These are phyloP conservation scores for Priceomyces fermenticarens DNA, from an alignment of 805 yeast species.

Conservation along the genomic window DNA sequence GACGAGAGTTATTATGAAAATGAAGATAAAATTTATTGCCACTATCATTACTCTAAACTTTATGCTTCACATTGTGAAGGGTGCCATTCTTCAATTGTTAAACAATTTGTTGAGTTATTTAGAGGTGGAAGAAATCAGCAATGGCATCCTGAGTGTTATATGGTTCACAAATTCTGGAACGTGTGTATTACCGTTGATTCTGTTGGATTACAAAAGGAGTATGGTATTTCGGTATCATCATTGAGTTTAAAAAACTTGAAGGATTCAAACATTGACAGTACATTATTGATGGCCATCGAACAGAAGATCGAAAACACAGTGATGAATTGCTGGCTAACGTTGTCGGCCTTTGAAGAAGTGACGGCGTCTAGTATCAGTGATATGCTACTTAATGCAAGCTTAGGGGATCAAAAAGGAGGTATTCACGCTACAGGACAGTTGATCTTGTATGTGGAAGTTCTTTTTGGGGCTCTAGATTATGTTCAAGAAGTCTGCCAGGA, in stretches of 20 bases:
- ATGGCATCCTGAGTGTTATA: conserved; percentile 99
- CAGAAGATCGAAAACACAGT: conserved; percentile 56
- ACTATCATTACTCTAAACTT: conserved; percentile 82
- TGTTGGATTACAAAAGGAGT: conserved; percentile 41
- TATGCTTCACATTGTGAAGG: conserved; percentile 92
- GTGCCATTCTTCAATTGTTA: conserved; percentile 84
- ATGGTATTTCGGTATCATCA: conserved; percentile 9
- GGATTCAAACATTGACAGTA: conserved; percentile 30
- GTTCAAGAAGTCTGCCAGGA: conserved; percentile 25
- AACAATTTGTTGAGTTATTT: conserved; percentile 89
- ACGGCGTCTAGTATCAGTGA: conserved; percentile 87
- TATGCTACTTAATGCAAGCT: conserved; percentile 82
- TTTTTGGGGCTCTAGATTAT: conserved; percentile 72
- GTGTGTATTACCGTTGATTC: conserved; percentile 67
- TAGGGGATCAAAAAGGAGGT: conserved; percentile 67
- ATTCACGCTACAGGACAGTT: conserved; percentile 67
- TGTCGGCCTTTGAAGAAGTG: conserved; percentile 86
- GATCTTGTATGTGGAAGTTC: conserved; percentile 67
- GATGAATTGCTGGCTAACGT: conserved; percentile 76
- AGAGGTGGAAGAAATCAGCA: conserved; percentile 90
- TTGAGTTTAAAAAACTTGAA: conserved; percentile 9
- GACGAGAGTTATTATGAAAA: conserved; percentile 93
- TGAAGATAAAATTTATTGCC: conserved; percentile 79
- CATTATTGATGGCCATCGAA: conserved; percentile 56
- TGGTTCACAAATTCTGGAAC: conserved; percentile 97